These are phyloP conservation scores for Apostasia ramifera DNA, from an alignment of 106 monocot species.

Conservation along the genomic window DNA sequence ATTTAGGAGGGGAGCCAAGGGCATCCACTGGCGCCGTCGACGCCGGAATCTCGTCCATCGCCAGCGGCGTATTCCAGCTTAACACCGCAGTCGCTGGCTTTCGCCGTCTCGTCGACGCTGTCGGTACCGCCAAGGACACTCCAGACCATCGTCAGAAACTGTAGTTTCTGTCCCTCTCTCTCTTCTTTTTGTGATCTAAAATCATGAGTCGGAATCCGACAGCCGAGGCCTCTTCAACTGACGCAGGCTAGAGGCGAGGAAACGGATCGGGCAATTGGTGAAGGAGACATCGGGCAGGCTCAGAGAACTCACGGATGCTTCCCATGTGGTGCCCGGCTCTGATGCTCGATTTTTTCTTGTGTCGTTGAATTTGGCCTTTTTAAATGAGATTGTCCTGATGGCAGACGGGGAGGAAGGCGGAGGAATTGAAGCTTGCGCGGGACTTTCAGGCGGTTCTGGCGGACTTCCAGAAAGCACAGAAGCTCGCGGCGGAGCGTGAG, in stretches of 20 bases:
- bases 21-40: not conserved
- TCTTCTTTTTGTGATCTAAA: not conserved
- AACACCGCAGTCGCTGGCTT: conserved; percentile 12
- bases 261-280: conserved; percentile 6
- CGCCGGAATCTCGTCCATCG: not conserved
- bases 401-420: conserved; percentile 2
- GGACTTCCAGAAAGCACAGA: conserved; percentile 17
- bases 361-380: not conserved
- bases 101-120: conserved; percentile 14
- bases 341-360: too few relatives aligned
- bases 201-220: not conserved
- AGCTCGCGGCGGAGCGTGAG: conserved; percentile 8
- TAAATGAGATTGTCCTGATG: not conserved
- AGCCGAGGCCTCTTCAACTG: not conserved
- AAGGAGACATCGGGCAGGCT: conserved; percentile 13
- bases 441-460: conserved; percentile 11
- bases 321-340: too few relatives aligned
- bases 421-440: conserved; percentile 4
- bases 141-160: conserved; percentile 1
- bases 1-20: not conserved
- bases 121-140: conserved; percentile 14
- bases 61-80: conserved; percentile 11
- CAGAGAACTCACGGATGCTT: not conserved
- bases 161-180: not conserved
- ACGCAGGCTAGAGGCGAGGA: conserved; percentile 9